phyloP scores from a whole-genome alignment of 2,329 filamentous ascomycete species.

The Apiospora sp. region DNA sequence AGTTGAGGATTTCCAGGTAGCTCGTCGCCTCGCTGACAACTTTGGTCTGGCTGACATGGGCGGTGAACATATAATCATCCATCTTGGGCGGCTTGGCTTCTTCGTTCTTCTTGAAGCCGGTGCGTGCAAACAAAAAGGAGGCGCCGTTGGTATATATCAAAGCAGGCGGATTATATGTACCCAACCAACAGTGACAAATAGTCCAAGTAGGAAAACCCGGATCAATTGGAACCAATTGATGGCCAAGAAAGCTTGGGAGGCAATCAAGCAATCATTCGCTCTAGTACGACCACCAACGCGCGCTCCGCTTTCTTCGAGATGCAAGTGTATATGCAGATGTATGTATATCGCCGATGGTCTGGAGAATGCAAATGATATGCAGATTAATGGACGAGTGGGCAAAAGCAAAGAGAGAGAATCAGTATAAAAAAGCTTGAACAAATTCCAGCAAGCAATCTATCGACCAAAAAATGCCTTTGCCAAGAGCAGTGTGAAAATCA shows the following conservation, averaged over 20 bases:
- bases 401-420: background rate
- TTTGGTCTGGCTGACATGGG: slow-evolving; percentile 56
- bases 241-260: background rate
- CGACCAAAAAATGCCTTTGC: background rate
- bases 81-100: slow-evolving; percentile 43
- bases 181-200: background rate
- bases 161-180: background rate
- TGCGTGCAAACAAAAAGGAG: background rate
- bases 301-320: slow-evolving; percentile 8
- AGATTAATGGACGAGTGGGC: background rate
- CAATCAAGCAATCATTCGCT: slow-evolving; percentile 8
- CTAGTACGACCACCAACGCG: background rate
- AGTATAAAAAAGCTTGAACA: slow-evolving; percentile 10
- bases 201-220: background rate
- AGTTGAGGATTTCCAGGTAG: slow-evolving; percentile 67
- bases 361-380: background rate
- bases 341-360: background rate
- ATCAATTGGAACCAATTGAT: slow-evolving; percentile 5
- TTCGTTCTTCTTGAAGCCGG: background rate
- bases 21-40: slow-evolving; percentile 59
- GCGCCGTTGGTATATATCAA: background rate
- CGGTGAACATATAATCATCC: slow-evolving; percentile 67
- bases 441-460: background rate
- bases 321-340: background rate
- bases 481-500: background rate